Conservation (phyloP, 192 early-diverging fungal species). For the Rhizophlyctis rosea region DNA sequence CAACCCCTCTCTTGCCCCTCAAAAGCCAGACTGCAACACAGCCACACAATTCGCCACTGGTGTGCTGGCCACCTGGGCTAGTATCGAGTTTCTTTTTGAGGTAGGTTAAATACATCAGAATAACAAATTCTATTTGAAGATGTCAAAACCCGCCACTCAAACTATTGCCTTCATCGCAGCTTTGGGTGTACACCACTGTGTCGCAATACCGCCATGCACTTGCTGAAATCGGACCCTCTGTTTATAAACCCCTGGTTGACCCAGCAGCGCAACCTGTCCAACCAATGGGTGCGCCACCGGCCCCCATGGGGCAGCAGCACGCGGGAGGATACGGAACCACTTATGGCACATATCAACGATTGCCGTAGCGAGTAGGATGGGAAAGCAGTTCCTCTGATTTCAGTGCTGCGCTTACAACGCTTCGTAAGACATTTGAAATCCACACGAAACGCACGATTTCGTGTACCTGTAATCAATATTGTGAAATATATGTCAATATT, state of each 20-base stretch:
- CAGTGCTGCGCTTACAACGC: background rate
- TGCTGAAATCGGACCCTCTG: too few species aligned
- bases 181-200: background rate
- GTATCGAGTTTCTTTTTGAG: background rate
- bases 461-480: background rate
- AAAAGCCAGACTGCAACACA: background rate
- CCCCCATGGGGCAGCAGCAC: too few species aligned
- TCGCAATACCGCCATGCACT: background rate
- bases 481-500: too few species aligned
- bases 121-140: background rate
- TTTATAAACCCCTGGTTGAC: too few species aligned
- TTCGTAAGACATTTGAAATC: background rate
- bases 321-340: too few species aligned
- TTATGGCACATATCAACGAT: too few species aligned
- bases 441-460: slow-evolving; percentile 1
- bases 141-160: background rate
- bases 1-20: background rate
- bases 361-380: too few species aligned
- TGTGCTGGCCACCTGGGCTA: background rate
- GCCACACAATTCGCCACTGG: background rate
- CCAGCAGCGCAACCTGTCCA: too few species aligned
- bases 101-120: background rate
- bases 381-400: too few species aligned
- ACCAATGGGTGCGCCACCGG: too few species aligned
- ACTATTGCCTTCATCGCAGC: background rate